Base-by-base conservation (phyloP, 2,329 filamentous ascomycete species). In the Hymenoscyphus scutula region DNA sequence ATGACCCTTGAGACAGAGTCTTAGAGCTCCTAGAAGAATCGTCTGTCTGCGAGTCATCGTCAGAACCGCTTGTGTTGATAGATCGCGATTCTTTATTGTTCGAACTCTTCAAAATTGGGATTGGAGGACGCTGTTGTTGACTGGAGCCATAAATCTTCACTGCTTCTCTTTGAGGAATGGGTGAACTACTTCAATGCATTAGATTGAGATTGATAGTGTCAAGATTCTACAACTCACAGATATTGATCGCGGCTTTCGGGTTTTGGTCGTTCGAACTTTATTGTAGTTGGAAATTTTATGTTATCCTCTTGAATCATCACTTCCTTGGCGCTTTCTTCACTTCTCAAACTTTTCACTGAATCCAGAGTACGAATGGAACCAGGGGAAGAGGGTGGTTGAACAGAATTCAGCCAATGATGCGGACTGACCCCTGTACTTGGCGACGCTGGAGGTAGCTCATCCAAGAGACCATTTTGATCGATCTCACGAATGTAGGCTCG, bases 401-500 rank as follows among this genome's bases (percentile, higher is more conserved):
- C 62, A n/a, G 60, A 62, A 13, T 71, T 62, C 11, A 70, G 34
- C 70, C 70, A 73, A 45, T 57, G 65, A 32, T 71, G 60, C n/a
- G 68, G 58, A 59, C 69, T 63, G n/a, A 66, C 48, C 25, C 57
- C 65, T 27, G 41, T 75, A 70, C 59, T 68, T 72, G 72, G 56
- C 58, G 70, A 63, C 64, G 69, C 67, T 29, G 63, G 64, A 60
- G 74, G 74, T 59, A 77, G 75, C 38, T 77, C 76, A 66, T 82
- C 80, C n/a, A 86, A 76, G 10, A 86, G 76, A 0, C 83, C 81
- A 60, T 82, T 77, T 48, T 82, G 79, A 65, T 85, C 82, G 64
- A 87, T 79, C 69, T 85, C 81, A 38, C 82, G 82, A 51, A 88
- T 85, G 69, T 88, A 87, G 23, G 84, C 83, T 64, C 83, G 79